Evolutionary conservation across 768 basidiomycete genomes (phyloP), one percentile per base, ranked within the genome.

Genomic region (Tephrocybe sp.): DNA sequence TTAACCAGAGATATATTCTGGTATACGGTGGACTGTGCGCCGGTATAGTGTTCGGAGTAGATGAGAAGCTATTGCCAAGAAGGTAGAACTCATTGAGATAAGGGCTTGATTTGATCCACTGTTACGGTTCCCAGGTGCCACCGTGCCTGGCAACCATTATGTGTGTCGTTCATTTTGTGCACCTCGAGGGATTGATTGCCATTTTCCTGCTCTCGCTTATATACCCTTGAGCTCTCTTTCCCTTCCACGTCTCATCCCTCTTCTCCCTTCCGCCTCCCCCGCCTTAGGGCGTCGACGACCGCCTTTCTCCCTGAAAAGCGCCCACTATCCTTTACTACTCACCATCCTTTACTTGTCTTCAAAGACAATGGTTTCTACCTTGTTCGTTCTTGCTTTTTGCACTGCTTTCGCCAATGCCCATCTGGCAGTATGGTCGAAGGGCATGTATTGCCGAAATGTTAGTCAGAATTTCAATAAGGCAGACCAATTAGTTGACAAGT

Each of bases 381-480:
- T 53, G 15, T 36, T 56, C 42, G n/a, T 55, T 23, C 19, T 45
- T 18, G 34, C 30, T 22, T 27, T 54, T 19, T 57, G 34, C 12
- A 23, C 29, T 34, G 42, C 42, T 9, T 37, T 62, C 13, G 66
- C 61, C 24, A 57, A 60, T 19, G 75, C 73, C 24, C 77, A 78
- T 62, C 51, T 78, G 45, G 72, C 70, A 29, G 65, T 73, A 8
- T 77, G 61, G 56, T 57, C 66, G 49, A 62, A 68, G 54, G 69
- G 68, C 34, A 78, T 77, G 77, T 78, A 71, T 55, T 75, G 74
- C 50, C 45, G 71, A 3, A 70, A 77, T 56, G 77, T 76, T 31
- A 53, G 69, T 64, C 18, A 9, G 18, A 39, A 19, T 21, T 25
- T 18, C 38, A 24, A 10, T 31, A 4, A 29, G 16, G 23, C 27